A percentile compares a stretch with the other conserved stretches of the same genome.
Evolutionary conservation across 2,329 filamentous ascomycete genomes (phyloP).

Genomic region (Myriangium duriaei): DNA sequence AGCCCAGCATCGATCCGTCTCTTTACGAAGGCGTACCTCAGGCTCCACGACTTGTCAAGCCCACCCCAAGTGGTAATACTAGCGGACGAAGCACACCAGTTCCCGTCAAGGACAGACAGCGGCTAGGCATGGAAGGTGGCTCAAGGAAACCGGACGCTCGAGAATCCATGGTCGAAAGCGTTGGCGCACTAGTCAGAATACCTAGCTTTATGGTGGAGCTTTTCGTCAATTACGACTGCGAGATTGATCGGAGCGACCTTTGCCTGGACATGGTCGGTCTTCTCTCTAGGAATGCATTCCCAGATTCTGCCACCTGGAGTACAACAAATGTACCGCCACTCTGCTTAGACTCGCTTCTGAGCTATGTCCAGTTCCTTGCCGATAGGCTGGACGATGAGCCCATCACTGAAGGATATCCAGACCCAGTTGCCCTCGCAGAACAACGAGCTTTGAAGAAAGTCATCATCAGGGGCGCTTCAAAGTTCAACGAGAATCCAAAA

Average conservation of each 20-base stretch:
- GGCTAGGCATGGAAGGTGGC: constrained; percentile 82
- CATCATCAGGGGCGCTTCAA: constrained; percentile 74
- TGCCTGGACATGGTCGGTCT: constrained; percentile 94
- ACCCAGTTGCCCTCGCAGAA: constrained; percentile 51
- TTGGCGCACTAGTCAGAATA: constrained; percentile 83
- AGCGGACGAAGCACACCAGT: constrained; percentile 86
- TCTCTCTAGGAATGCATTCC: constrained; percentile 84
- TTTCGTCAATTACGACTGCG: constrained; percentile 97
- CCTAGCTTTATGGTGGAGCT: constrained; percentile 90
- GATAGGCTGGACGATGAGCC: constrained; percentile 68
- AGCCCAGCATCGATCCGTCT: constrained; percentile 78
- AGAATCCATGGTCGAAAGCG: constrained; percentile 96
- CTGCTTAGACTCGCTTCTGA: constrained; percentile 80
- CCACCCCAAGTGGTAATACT: constrained; percentile 54
- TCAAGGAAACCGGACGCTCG: constrained; percentile 85
- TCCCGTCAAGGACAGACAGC: constrained; percentile 81
- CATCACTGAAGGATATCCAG: constrained; percentile 51
- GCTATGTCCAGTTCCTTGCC: constrained; percentile 83
- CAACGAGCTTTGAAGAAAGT: constrained; percentile 71
- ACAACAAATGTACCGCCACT: constrained; percentile 94
- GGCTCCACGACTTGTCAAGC: constrained; percentile 75
- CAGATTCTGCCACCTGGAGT: constrained; percentile 96
- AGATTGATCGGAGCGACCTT: constrained; percentile 77
- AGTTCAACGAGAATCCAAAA: constrained; percentile 94
- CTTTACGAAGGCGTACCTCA: constrained; percentile 90